phyloP scores from a whole-genome alignment of 2,329 filamentous ascomycete species.

The Monilinia fructicola region DNA sequence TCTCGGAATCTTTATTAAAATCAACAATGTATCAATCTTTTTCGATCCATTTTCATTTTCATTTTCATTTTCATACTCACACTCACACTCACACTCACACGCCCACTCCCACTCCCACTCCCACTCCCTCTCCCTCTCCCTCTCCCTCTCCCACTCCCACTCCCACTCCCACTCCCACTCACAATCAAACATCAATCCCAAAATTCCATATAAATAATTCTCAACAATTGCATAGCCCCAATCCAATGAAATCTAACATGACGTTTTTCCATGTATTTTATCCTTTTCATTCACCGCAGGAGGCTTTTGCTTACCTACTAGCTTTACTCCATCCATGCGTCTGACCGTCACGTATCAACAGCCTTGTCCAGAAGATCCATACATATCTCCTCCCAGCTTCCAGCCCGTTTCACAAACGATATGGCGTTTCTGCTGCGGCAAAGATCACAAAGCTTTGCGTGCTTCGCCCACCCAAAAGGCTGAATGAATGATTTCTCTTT shows the following conservation, averaged over 20 bases:
- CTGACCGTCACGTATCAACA: conserved; percentile 15
- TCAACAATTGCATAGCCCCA: conserved; percentile 16
- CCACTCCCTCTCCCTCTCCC: too few species aligned
- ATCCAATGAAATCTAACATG: not conserved
- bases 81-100: too few species aligned
- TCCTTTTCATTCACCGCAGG: conserved; percentile 5
- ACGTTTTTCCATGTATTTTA: not conserved
- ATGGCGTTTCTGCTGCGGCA: conserved; percentile 20
- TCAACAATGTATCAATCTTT: not conserved
- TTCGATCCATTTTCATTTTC: not conserved
- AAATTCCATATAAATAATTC: not conserved
- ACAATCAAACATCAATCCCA: not conserved
- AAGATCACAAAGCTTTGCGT: not conserved
- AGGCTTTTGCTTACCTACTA: not conserved
- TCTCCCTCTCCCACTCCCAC: too few species aligned
- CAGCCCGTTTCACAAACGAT: conserved; percentile 10
- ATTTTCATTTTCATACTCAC: too few species aligned
- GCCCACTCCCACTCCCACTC: too few species aligned
- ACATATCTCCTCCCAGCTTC: conserved; percentile 1
- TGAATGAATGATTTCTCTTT: conserved; percentile 3
- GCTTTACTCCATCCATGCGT: not conserved
- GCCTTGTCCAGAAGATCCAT: conserved; percentile 4
- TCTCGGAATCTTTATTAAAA: not conserved
- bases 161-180: too few species aligned
- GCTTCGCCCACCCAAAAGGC: conserved; percentile 16